Evolutionary conservation across 2,329 filamentous ascomycete genomes (phyloP).

Genomic region (Epichloe glyceriae): DNA sequence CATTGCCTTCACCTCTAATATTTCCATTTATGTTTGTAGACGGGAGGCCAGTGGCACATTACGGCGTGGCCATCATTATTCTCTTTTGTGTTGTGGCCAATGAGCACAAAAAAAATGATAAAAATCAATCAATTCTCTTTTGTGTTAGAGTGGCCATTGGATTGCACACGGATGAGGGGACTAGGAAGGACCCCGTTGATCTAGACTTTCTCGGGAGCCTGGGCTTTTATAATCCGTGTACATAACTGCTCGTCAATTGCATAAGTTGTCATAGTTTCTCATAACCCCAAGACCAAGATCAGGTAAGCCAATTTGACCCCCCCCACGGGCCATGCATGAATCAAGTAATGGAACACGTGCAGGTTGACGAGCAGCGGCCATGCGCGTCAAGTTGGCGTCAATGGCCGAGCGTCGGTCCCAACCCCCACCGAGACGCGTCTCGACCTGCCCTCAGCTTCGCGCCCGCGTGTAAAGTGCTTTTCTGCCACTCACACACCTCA

Average conservation of each 20-base stretch:
- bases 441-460: conserved; percentile 11
- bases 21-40: background rate
- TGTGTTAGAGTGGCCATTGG: background rate
- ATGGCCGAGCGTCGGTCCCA: background rate
- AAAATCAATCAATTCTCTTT: too few relatives aligned
- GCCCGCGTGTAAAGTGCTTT: conserved; percentile 23
- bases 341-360: background rate
- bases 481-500: conserved; percentile 4
- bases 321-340: too few relatives aligned
- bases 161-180: too few relatives aligned
- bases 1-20: background rate
- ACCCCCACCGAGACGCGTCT: conserved; percentile 19
- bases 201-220: background rate
- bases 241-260: too few relatives aligned
- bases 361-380: too few relatives aligned
- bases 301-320: too few relatives aligned
- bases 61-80: too few relatives aligned
- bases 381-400: background rate
- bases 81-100: background rate
- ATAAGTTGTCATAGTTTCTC: too few relatives aligned
- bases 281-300: too few relatives aligned
- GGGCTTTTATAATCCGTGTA: background rate
- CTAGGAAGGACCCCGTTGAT: background rate
- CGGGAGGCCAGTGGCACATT: background rate
- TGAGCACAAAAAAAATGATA: too few relatives aligned